Evolutionary conservation across 495 filamentous ascomycete genomes (phyloP).

Genomic region (Poronia punctata): DNA sequence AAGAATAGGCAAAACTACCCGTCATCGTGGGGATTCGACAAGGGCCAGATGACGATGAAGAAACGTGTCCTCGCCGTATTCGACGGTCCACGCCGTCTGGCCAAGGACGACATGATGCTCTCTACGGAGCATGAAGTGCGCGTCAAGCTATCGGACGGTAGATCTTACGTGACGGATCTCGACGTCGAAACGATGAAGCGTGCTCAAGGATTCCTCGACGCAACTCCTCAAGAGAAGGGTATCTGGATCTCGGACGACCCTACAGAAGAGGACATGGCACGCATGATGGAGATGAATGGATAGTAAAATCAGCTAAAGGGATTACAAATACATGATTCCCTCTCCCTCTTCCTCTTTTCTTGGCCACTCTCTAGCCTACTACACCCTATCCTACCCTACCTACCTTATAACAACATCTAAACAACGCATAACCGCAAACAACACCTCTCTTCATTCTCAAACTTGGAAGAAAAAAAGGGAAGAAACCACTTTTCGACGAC

Average conservation of each 20-base stretch:
- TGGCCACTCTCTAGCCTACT: too few species aligned
- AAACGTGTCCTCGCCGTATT: slow-evolving; percentile 93
- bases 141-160: slow-evolving; percentile 62
- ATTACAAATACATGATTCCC: background rate
- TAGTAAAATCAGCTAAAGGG: slow-evolving; percentile 4
- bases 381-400: background rate
- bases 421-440: too few species aligned
- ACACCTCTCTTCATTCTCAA: too few species aligned
- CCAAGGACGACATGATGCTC: slow-evolving; percentile 99
- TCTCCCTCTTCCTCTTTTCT: background rate
- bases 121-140: slow-evolving; percentile 92
- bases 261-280: slow-evolving; percentile 38
- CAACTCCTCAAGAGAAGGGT: slow-evolving; percentile 78
- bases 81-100: slow-evolving; percentile 78
- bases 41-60: slow-evolving; percentile 92
- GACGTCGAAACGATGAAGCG: slow-evolving; percentile 86
- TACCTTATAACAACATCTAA: too few species aligned
- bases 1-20: slow-evolving; percentile 92
- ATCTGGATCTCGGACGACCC: slow-evolving; percentile 58
- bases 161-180: slow-evolving; percentile 83
- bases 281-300: slow-evolving; percentile 33
- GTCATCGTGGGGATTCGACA: slow-evolving; percentile 80
- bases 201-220: slow-evolving; percentile 68
- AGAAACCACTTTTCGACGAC: slow-evolving; percentile 1
- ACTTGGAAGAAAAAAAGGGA: background rate